Evolutionary conservation across 2,329 filamentous ascomycete genomes (phyloP).

Genomic region (Pseudogymnoascus sp.): DNA sequence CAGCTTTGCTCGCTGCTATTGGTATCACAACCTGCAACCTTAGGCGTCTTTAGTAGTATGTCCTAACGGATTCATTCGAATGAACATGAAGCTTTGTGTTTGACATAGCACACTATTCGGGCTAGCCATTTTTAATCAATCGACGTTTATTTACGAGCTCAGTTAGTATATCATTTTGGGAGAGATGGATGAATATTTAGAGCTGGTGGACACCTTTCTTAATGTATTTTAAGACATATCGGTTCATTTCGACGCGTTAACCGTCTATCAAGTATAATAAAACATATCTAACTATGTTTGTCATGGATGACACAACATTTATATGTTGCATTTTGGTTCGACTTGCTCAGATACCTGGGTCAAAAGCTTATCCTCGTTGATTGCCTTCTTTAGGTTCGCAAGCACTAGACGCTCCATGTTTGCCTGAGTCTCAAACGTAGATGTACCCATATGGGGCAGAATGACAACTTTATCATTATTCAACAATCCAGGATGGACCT

Average conservation of each 20-base stretch:
- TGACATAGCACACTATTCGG: neutral
- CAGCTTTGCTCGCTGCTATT: neutral
- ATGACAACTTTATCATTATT: slow-evolving; percentile 63
- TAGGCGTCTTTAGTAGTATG: neutral
- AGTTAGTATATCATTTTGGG: neutral
- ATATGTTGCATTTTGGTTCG: neutral
- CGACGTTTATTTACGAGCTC: neutral
- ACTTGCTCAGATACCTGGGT: slow-evolving; percentile 11
- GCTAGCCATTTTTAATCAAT: neutral
- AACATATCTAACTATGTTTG: neutral
- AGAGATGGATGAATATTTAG: neutral
- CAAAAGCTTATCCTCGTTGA: slow-evolving; percentile 6
- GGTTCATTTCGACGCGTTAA: neutral
- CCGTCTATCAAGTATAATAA: neutral
- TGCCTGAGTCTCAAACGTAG: slow-evolving; percentile 49
- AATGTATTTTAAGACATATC: neutral
- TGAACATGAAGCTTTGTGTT: neutral
- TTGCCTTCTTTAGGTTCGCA: slow-evolving; percentile 5
- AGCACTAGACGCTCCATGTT: slow-evolving; percentile 15
- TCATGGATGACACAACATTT: neutral
- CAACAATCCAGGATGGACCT: slow-evolving; percentile 63
- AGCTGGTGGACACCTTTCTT: neutral
- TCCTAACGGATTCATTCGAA: neutral
- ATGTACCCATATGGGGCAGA: slow-evolving; percentile 77
- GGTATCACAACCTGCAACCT: neutral